A percentile compares a stretch with the other conserved stretches of the same genome.
Conservation (phyloP, 768 basidiomycete species). For the Crassisporium funariophilum region DNA sequence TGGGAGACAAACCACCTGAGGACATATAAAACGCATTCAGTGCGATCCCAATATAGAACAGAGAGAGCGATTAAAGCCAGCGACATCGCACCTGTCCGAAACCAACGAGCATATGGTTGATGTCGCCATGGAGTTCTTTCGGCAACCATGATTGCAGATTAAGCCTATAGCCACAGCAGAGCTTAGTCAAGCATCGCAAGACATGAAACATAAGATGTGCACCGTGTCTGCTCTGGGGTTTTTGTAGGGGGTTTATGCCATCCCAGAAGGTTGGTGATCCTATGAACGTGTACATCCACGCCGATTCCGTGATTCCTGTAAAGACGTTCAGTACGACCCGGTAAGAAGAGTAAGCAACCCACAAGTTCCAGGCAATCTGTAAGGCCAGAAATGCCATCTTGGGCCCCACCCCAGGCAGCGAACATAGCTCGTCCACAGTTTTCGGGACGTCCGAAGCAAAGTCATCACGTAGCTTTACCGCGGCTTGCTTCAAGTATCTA, state of each 20-base stretch:
- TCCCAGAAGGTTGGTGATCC: slow-evolving; percentile 89
- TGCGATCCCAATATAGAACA: neutral
- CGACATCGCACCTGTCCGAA: slow-evolving; percentile 70
- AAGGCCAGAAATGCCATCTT: slow-evolving; percentile 93
- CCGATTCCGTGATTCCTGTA: slow-evolving; percentile 85
- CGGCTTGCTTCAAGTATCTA: slow-evolving; percentile 80
- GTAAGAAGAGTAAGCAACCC: slow-evolving; percentile 23
- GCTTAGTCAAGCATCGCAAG: neutral
- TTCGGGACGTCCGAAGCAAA: slow-evolving; percentile 87
- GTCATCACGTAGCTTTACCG: slow-evolving; percentile 65
- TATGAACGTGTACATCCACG: slow-evolving; percentile 94
- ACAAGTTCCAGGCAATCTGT: slow-evolving; percentile 86
- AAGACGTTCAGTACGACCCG: neutral
- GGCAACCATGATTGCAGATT: slow-evolving; percentile 88
- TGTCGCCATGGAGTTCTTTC: slow-evolving; percentile 66
- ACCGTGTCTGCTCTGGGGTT: slow-evolving; percentile 89
- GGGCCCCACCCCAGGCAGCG: slow-evolving; percentile 88
- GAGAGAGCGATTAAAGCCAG: neutral
- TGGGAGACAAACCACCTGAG: slow-evolving; percentile 67
- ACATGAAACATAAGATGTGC: neutral
- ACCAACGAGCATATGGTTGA: slow-evolving; percentile 81
- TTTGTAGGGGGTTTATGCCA: slow-evolving; percentile 91
- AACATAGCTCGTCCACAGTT: slow-evolving; percentile 86
- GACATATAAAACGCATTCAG: neutral
- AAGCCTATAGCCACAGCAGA: slow-evolving; percentile 40